Evolutionary conservation across 2,329 filamentous ascomycete genomes (phyloP).

Genomic region (Aspergillus amoenus): DNA sequence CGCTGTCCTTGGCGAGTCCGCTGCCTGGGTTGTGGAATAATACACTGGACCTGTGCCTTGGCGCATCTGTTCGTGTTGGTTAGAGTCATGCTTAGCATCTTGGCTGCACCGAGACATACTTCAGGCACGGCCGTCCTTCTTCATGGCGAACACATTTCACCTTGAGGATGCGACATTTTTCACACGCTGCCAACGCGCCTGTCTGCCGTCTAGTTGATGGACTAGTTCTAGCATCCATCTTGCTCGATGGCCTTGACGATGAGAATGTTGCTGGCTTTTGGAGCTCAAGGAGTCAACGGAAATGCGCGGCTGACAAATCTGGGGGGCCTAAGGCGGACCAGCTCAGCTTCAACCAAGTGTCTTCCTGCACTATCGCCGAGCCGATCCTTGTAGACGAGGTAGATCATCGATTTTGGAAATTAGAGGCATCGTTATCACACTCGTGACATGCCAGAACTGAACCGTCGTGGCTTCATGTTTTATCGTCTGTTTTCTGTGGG

Average conservation of each 20-base stretch:
- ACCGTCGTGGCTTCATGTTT: too few species aligned
- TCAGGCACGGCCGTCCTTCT: neutral
- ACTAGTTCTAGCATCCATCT: neutral
- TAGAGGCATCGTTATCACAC: too few species aligned
- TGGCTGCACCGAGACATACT: neutral
- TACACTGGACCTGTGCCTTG: neutral
- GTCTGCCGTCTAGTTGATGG: neutral
- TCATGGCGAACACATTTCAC: slow-evolving; percentile 3
- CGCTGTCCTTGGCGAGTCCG: neutral
- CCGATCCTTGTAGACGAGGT: too few species aligned
- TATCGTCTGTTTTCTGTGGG: too few species aligned
- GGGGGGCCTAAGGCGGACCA: too few species aligned
- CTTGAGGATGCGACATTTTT: slow-evolving; percentile 4
- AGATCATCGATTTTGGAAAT: too few species aligned
- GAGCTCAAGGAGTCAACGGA: too few species aligned
- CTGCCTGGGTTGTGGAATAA: neutral
- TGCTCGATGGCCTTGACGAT: neutral
- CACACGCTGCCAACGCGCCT: neutral
- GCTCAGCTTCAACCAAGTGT: too few species aligned
- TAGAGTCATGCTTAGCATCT: neutral
- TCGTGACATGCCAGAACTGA: too few species aligned
- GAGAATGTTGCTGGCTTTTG: too few species aligned
- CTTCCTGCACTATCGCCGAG: too few species aligned
- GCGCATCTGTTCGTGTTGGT: neutral
- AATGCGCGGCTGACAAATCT: too few species aligned